These are phyloP conservation scores for Salix udensis DNA, from an alignment of 345 rosid species.

Conservation along the genomic window DNA sequence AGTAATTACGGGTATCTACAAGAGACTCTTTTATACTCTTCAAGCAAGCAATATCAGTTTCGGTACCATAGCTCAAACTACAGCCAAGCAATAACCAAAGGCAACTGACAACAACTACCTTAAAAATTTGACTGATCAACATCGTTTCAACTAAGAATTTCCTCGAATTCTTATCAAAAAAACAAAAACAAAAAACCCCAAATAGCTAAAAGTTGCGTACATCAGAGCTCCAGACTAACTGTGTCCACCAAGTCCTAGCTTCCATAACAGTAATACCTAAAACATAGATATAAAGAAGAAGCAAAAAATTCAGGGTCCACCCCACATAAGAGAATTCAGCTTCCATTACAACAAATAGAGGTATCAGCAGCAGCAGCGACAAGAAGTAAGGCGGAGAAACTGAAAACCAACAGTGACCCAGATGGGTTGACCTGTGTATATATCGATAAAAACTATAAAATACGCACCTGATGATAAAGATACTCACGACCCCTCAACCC, in stretches of 20 bases:
- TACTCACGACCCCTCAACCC: background rate
- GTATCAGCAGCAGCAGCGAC: background rate
- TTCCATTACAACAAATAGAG: slow-evolving; percentile 1
- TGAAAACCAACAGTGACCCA: background rate
- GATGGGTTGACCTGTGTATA: too few species aligned
- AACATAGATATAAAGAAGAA: slow-evolving; percentile 6
- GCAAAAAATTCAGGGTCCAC: slow-evolving; percentile 12
- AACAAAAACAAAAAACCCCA: slow-evolving; percentile 2
- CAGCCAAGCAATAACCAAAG: slow-evolving; percentile 39
- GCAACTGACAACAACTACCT: slow-evolving; percentile 19
- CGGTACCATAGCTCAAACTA: slow-evolving; percentile 36
- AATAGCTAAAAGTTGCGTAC: slow-evolving; percentile 7
- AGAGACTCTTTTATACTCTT: slow-evolving; percentile 31
- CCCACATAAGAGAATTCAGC: background rate
- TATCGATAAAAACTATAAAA: too few species aligned
- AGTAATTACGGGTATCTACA: slow-evolving; percentile 41
- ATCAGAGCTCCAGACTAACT: slow-evolving; percentile 16
- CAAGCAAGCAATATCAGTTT: slow-evolving; percentile 54
- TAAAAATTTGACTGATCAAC: slow-evolving; percentile 22
- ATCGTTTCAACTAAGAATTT: slow-evolving; percentile 20
- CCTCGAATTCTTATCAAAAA: slow-evolving; percentile 15
- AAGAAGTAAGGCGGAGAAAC: background rate
- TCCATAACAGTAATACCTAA: slow-evolving; percentile 26
- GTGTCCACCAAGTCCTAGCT: slow-evolving; percentile 10
- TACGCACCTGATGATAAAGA: too few species aligned